Base-by-base conservation (phyloP, 2,329 filamentous ascomycete genomes). In the Aspergillus sp. region DNA sequence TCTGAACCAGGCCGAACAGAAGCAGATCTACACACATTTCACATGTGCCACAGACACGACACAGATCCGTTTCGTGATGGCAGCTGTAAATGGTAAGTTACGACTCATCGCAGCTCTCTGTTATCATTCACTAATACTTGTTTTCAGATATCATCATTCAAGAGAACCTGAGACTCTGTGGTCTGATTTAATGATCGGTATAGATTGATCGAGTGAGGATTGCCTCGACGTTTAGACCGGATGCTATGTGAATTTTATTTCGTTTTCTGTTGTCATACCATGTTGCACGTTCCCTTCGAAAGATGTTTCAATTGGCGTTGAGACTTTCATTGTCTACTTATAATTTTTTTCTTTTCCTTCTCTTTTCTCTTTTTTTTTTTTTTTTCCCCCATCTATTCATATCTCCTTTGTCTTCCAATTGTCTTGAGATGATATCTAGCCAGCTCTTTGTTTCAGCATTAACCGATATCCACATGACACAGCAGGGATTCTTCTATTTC, bases 21-120 rank as follows among this genome's bases (percentile, higher is more conserved):
- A 99, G 84, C 95, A 99, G 78, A 98, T 99, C 76, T 99, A 99
- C 84, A 99, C 95, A 59, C 95, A 98, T 79, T 99, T 99, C 80
- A 99, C 95, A 51, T 98, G 95, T 76, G 95, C 95, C 61, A 99
- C 95, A 49, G 95, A 99, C 75, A 99, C 95, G 33, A 97, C 95
- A 71, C 95, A 99, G 78, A 99, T 99, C 70, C 89, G 95, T 73
- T 98, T 99, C 83, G 95, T 99, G 79, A 99, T 99, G 95, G 93
- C 93, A 62, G 95, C 95, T 67, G 95, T 99, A 73, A 99, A 99
- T 80, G 93, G 93, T 96, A 84, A 71, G 88, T 75, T 43, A 35
- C n/a, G 15, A 33, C 33, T 23, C 31, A 11, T 21, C 15, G 1
- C 11, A 52, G 6, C 15, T 15, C 4, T 15, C 27, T 31, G 8